phyloP scores from a whole-genome alignment of 352 stramenopile genomes.

The Thalassiosira tumida region DNA sequence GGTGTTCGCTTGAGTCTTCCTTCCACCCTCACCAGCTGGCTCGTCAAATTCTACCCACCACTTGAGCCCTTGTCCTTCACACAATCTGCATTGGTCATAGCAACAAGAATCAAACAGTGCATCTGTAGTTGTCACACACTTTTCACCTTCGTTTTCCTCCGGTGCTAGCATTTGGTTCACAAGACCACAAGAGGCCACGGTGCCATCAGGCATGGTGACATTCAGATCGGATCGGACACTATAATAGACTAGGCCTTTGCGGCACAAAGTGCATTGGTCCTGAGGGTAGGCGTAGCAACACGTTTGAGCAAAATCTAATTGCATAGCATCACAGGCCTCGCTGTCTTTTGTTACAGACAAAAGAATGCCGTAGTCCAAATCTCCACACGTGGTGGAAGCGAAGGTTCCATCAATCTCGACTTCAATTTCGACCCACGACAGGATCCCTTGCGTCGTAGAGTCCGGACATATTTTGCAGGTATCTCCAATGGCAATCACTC shows the following conservation, averaged over 20 bases:
- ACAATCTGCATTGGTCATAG: slow-evolving; percentile 79
- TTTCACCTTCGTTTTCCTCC: slow-evolving; percentile 70
- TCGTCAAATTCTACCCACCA: slow-evolving; percentile 85
- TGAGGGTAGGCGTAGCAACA: slow-evolving; percentile 82
- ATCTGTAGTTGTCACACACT: slow-evolving; percentile 75
- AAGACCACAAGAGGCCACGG: slow-evolving; percentile 61
- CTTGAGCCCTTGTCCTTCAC: slow-evolving; percentile 77
- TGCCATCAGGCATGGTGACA: slow-evolving; percentile 73
- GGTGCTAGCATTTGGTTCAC: slow-evolving; percentile 80
- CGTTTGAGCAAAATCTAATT: slow-evolving; percentile 53
- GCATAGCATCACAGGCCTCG: slow-evolving; percentile 77
- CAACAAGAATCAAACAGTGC: slow-evolving; percentile 79
- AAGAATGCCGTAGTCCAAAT: slow-evolving; percentile 80
- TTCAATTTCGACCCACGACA: slow-evolving; percentile 80
- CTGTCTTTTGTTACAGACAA: slow-evolving; percentile 73
- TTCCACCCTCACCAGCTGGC: not conserved
- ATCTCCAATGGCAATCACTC: slow-evolving; percentile 56
- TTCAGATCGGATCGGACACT: slow-evolving; percentile 74
- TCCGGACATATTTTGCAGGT: slow-evolving; percentile 85
- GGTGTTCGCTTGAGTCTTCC: slow-evolving; percentile 31
- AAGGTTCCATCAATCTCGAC: slow-evolving; percentile 73
- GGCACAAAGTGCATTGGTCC: slow-evolving; percentile 76
- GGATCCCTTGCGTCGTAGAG: slow-evolving; percentile 75
- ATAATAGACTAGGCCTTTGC: slow-evolving; percentile 70
- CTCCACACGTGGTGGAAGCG: slow-evolving; percentile 56